Evolutionary conservation across 257 asterid genomes (phyloP).

Genomic region (Ajuga chamaepitys): DNA sequence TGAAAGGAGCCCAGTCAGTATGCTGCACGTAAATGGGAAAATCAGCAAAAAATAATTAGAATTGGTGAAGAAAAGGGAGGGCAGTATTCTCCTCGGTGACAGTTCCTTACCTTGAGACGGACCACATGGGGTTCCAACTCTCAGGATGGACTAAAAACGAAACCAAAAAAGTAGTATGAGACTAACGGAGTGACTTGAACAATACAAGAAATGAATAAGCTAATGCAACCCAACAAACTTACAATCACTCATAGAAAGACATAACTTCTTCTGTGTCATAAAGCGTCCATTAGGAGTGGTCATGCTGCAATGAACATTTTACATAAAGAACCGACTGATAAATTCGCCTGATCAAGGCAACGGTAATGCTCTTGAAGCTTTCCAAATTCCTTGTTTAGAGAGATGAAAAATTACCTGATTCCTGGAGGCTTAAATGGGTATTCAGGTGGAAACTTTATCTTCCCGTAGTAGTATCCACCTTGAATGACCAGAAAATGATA

Average conservation of each 20-base stretch:
- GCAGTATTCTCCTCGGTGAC: not conserved
- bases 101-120: conserved; percentile 47
- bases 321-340: not conserved
- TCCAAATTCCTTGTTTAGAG: not conserved
- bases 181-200: not conserved
- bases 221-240: conserved; percentile 24
- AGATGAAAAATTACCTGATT: conserved; percentile 48
- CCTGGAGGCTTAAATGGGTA: conserved; percentile 96
- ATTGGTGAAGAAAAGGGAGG: not conserved
- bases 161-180: conserved; percentile 15
- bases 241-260: conserved; percentile 94
- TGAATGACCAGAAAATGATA: conserved; percentile 6
- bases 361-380: not conserved
- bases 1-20: conserved; percentile 91
- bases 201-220: not conserved
- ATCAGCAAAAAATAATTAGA: conserved; percentile 25
- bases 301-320: conserved; percentile 45
- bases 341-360: not conserved
- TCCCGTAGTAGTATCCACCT: conserved; percentile 98
- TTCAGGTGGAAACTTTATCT: conserved; percentile 93
- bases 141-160: conserved; percentile 53
- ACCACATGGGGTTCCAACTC: conserved; percentile 73
- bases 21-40: conserved; percentile 52
- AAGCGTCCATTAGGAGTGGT: conserved; percentile 84
- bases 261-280: conserved; percentile 82